These are phyloP conservation scores for button mushroom (Agaricus bisporus) DNA, from an alignment of 768 basidiomycete genomes.

Conservation along the genomic window DNA sequence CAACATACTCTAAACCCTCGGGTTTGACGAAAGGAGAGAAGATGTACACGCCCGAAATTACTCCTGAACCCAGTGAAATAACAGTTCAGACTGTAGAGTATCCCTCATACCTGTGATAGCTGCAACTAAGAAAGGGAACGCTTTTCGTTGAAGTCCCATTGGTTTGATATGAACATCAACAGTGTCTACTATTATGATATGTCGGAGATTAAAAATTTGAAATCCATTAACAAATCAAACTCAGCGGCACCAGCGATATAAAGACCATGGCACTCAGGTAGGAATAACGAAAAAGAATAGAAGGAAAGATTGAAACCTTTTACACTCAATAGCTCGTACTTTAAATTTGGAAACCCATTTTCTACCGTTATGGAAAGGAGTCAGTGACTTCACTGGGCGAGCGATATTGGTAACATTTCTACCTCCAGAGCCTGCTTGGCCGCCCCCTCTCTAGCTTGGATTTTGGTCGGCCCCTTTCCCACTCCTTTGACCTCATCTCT, in stretches of 20 bases:
- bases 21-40: conserved; percentile 46
- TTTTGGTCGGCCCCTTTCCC: conserved; percentile 37
- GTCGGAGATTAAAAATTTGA: conserved; percentile 8
- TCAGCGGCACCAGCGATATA: conserved; percentile 13
- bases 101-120: conserved; percentile 43
- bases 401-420: conserved; percentile 4
- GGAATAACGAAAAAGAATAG: background rate
- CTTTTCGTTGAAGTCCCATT: conserved; percentile 30
- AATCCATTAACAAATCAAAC: conserved; percentile 8
- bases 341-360: background rate
- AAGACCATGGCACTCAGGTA: background rate
- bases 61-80: conserved; percentile 30
- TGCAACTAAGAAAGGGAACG: conserved; percentile 49
- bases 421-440: conserved; percentile 38
- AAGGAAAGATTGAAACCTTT: background rate
- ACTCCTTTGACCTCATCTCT: conserved; percentile 40
- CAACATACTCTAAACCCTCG: conserved; percentile 14
- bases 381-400: background rate
- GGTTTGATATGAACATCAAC: conserved; percentile 8
- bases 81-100: background rate
- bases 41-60: conserved; percentile 60
- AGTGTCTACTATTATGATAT: background rate
- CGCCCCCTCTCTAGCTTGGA: conserved; percentile 41
- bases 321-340: background rate
- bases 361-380: background rate